These are phyloP conservation scores for Panaeolus papilionaceus DNA, from an alignment of 768 basidiomycete genomes.

Conservation along the genomic window DNA sequence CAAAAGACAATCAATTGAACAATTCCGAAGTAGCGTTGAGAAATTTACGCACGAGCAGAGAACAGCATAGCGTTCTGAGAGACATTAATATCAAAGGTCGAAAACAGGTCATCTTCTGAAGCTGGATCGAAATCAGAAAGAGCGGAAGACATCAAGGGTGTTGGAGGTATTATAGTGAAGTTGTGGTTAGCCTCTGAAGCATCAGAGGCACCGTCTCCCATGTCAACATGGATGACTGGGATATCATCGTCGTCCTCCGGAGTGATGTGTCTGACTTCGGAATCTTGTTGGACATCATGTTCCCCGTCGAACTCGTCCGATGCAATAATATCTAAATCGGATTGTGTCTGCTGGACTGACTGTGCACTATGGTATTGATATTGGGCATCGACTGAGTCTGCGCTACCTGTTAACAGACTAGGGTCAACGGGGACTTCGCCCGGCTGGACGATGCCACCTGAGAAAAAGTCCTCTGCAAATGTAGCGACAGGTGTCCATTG, in stretches of 20 bases:
- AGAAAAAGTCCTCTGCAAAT: conserved; percentile 45
- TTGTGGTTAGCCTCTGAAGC: not conserved
- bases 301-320: conserved; percentile 33
- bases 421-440: not conserved
- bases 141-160: not conserved
- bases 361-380: conserved; percentile 1
- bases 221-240: not conserved
- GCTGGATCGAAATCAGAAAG: not conserved
- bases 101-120: not conserved
- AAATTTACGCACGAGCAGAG: not conserved
- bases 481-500: conserved; percentile 41
- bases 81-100: not conserved
- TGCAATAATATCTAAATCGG: conserved; percentile 29
- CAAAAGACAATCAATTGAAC: not conserved
- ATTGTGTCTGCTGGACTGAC: not conserved
- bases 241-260: conserved; percentile 15
- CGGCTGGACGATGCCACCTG: conserved; percentile 33
- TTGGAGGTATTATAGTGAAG: conserved; percentile 5
- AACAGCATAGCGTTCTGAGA: not conserved
- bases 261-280: no score
- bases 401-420: not conserved
- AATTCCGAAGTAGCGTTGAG: not conserved
- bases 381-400: conserved; percentile 10
- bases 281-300: not conserved
- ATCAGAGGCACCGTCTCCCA: not conserved